Evolutionary conservation across 495 filamentous ascomycete species (phyloP), one percentile per base, ranked within the genome.

Genomic region (Penicillium desertorum): DNA sequence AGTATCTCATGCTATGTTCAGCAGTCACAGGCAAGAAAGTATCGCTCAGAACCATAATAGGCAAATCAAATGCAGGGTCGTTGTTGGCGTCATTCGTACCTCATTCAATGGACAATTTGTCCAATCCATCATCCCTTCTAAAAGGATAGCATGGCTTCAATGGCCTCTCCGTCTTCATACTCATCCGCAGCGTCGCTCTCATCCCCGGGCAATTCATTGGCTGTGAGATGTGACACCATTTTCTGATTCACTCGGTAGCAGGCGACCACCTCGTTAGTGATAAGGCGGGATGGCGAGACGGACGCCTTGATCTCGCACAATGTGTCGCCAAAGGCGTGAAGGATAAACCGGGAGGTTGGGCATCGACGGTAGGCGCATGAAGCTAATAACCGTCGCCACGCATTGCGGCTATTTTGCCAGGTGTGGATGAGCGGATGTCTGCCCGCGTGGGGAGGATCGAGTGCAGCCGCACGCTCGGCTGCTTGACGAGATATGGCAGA

Each of bases 301-400:
- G 60, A 61, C 0, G 83, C 79, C 64, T 92, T 93, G 16, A 92
- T 76, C 30, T 78, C 72, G 6, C 81, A 84, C 0, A 92, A 70
- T 56, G 85, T 81, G 16, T 76, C 76, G 0, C 86, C 88, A 10
- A 86, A 85, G 39, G 89, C 83, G 51, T 82, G 76, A 76, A 88
- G 88, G 12, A 79, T 73, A 46, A 89, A 82, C 10, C 52, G 74
- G 1, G 59, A 70, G 0, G 58, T 55, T 45, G 78, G 73, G 45
- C 71, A 76, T 41, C 65, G 57, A 39, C 72, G 71, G 63, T 88
- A 91, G 3, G 78, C 69, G 2, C 72, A 75, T 4, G 87, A 89
- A 1, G 89, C 89, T 57, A 87, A 79, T 9, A 91, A 56, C 7
- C 74, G 63, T 10, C 68, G 71, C 52, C 76, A 75, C 14, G 76